Conservation (phyloP, 2,329 filamentous ascomycete genomes). For the Colletotrichum sp. region DNA sequence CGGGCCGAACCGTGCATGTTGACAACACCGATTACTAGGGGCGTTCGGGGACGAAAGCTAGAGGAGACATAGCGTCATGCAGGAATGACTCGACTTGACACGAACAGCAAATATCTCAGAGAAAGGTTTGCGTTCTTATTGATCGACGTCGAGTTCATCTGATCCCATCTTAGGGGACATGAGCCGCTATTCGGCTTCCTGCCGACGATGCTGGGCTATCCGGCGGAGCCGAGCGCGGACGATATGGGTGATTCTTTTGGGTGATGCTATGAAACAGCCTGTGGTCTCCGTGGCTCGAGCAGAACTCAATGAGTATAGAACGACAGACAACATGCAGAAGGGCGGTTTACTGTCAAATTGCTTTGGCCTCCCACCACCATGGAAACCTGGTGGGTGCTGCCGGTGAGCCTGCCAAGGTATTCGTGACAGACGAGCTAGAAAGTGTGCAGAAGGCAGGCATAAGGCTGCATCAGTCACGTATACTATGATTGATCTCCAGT, state of each 20-base stretch:
- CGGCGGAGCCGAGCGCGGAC: background rate
- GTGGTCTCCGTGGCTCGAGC: background rate
- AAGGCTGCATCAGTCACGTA: background rate
- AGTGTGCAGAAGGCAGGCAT: background rate
- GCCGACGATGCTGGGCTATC: background rate
- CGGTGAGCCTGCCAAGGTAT: background rate
- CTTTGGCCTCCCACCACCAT: background rate
- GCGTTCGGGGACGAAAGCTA: background rate
- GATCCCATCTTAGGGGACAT: background rate
- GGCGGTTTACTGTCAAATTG: background rate
- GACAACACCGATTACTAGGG: background rate
- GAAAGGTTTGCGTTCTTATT: background rate
- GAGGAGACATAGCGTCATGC: background rate
- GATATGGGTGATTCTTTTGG: background rate
- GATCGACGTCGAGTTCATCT: background rate
- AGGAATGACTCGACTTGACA: background rate
- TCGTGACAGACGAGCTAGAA: background rate
- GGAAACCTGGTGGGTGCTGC: background rate
- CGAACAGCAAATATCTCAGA: background rate
- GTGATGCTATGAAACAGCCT: background rate
- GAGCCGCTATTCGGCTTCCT: background rate
- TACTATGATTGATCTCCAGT: background rate
- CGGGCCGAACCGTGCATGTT: constrained; percentile 20
- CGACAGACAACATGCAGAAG: background rate
- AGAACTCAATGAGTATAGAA: background rate